Evolutionary conservation across 768 basidiomycete genomes (phyloP), one percentile per base, ranked within the genome.

Genomic region (Boletus reticulatus): DNA sequence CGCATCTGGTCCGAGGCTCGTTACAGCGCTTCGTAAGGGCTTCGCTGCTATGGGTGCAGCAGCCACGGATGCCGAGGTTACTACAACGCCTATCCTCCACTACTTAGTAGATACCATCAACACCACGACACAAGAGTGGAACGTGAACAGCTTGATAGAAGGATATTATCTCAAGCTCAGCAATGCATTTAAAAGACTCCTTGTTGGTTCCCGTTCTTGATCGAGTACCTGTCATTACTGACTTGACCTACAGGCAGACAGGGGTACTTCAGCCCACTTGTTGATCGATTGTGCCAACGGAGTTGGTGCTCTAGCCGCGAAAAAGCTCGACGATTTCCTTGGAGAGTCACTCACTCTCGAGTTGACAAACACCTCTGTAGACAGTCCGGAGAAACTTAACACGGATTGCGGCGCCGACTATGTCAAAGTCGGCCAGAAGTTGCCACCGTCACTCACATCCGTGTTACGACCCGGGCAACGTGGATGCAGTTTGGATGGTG

Each of bases 231-330:
- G 34, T 45, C 49, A 17, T 19, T 7, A 14, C 45, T 66, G 32
- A 66, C 48, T 29, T 51, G 42, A 44, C 38, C 42, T 27, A 34
- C 56, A 92, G 88, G 75, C 80, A 24, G 84, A 84, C 55, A 85
- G 85, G 54, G 70, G 72, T 76, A 41, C 73, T 76, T 50, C 80
- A 12, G 71, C 80, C 16, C 82, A 85, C 37, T 67, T 99, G 45
- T 70, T 89, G n/a, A 78, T 99, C 41, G 97, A 99, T 71, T 98
- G 97, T 69, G 97, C 97, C n/a, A 98, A 99, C 69, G 97, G 97
- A 27, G 97, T 99, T 22, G 97, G 97, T 45, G 84, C 89, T 16
- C 75, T 79, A 8, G 86, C 89, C 38, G 85, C 91, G 13, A 75
- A 76, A 34, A 82, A 80, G 42, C 75, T 98, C 38, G 67, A 77